A percentile compares a stretch with the other conserved stretches of the same genome.
phyloP scores from a whole-genome alignment of 2,329 filamentous ascomycete species.

The Aspergillus pseudoterreus region DNA sequence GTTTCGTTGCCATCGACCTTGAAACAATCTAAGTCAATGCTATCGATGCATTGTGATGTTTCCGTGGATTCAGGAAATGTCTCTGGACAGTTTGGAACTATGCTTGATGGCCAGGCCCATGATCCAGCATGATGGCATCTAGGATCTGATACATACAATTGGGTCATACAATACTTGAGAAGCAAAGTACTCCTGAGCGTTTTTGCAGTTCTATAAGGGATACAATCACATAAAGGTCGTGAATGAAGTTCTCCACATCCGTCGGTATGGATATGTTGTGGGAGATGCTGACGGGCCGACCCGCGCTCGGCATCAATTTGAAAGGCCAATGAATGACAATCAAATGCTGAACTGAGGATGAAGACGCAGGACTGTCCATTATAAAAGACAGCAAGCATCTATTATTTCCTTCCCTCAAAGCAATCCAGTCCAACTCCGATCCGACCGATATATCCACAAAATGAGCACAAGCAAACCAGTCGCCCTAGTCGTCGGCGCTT shows the following conservation, averaged over 20 bases:
- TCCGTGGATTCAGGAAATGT: too few relatives aligned
- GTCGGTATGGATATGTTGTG: neutral
- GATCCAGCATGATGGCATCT: too few relatives aligned
- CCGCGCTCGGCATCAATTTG: constrained; percentile 10
- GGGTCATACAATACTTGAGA: neutral
- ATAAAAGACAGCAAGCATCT: neutral
- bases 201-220: neutral
- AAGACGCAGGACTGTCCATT: neutral
- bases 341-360: constrained; percentile 10
- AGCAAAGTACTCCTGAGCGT: neutral
- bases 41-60: neutral
- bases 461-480: constrained; percentile 39
- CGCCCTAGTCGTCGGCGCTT: constrained; percentile 71
- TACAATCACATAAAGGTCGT: too few relatives aligned
- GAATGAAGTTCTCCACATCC: neutral
- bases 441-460: neutral
- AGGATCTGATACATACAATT: too few relatives aligned
- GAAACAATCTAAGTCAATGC: neutral
- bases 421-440: neutral
- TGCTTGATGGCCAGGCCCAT: too few relatives aligned
- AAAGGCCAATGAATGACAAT: constrained; percentile 3
- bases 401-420: neutral
- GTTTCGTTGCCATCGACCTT: neutral
- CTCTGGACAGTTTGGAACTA: too few relatives aligned
- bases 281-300: constrained; percentile 7